Base-by-base conservation (phyloP, 345 rosid species). In the Citropsis articulata region DNA sequence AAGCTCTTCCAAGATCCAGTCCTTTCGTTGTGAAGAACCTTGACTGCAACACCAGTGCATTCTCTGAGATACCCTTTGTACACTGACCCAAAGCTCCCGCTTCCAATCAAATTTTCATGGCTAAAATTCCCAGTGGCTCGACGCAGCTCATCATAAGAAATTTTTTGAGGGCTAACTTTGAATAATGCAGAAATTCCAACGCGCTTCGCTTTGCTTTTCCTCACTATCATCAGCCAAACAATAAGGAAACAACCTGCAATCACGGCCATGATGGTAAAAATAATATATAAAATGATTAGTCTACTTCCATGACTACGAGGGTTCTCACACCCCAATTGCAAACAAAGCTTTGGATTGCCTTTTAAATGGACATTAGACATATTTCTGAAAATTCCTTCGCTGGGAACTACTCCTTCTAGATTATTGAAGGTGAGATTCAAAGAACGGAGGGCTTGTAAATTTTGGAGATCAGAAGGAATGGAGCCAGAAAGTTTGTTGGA, bases 371-470 rank as follows among this genome's bases (percentile, higher is more conserved):
- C 59, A 19, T 9, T 42, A 2, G 69, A 62, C 10, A 10, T 70
- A 81, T 86, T 79, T 42, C 5, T 81, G 64, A 87, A 88, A 50
- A 78, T 50, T 21, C 86, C 87, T 16, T 50, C 75, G 10, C 24
- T 77, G 14, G 89, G 90, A 66, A 87, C 27, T 66, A 12, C 1
- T 53, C 91, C 89, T 76, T 90, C 85, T 3, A 90, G 87, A 53
- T 84, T 67, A 62, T 88, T 90, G 75, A 80, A 84, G 16, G 90
- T 71, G 62, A 90, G 85, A 81, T 90, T 90, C 80, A 90, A 78
- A 50, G 69, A 82, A 53, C 69, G 62, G 65, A 90, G 75, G 33
- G 76, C 87, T 27, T 70, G 70, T 18, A 90, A 70, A 33, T 80
- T 76, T 75, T 81, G 83, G 38, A 86, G 78, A 1, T 85, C 81